Base-by-base conservation (phyloP, 176 grass and related monocot genomes). In the Oryza meridionalis region DNA sequence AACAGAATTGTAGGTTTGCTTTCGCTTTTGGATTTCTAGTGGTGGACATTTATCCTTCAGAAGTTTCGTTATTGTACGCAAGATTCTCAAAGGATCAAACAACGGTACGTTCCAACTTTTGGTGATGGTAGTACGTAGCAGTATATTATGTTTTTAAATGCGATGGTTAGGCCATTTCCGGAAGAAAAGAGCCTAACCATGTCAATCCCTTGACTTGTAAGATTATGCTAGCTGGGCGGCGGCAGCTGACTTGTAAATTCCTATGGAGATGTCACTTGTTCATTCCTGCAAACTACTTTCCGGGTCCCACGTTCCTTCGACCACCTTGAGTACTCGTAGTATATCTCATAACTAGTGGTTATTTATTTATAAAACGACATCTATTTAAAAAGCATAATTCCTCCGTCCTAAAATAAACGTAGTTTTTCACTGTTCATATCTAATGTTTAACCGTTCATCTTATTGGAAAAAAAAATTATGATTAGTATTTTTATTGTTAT, bases 231-330 rank as follows among this genome's bases (percentile, higher is more conserved):
- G 4, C 14, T 44, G 1, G 22, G n/a, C 13, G 12, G 25, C 43
- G 6, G 44, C 4, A 4, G 17, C 25, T 67, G 63, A 32, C 43
- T 16, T 50, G 42, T 64, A 43, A 43, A 79, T 33, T 68, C 58
- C 42, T 19, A 5, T 32, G 24, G 77, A 68, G 27, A 12, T 43
- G 14, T 65, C 40, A 31, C 38, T 79, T 88, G 65, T 40, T 67
- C 55, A 74, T 61, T 78, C 81, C 81, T 84, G 81, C 27, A 4
- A 65, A 68, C 7, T n/a, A 78, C 38, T 40, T 40, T 19, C 9
- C 1, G 2, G 10, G 43, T 44, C 8, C 9, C 43, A 44, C 43
- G 43, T 44, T 2, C 43, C 43, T 11, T 44, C 43, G 43, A 44
- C 10, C 43, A 44, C 9, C 43, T 44, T 40, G 0, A 8, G 38